A percentile compares a stretch with the other conserved stretches of the same genome.
phyloP scores from a whole-genome alignment of 805 yeast species.

The Schwanniomyces pseudopolymorphus region DNA sequence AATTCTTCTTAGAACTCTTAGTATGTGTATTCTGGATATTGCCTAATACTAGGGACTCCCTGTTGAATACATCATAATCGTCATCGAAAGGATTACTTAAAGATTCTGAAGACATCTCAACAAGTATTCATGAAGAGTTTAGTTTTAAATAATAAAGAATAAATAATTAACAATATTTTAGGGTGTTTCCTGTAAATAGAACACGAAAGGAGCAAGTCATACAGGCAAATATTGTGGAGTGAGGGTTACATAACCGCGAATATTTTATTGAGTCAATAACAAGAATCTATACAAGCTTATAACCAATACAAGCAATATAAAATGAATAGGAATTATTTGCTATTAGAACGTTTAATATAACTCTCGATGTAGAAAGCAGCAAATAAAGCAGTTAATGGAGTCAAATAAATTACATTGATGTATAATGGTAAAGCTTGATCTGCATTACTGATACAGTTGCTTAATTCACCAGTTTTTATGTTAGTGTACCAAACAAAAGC shows the following conservation, averaged over 20 bases:
- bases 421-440: slow-evolving; percentile 63
- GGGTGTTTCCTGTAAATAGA: not conserved
- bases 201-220: slow-evolving; percentile 1
- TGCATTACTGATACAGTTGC: slow-evolving; percentile 52
- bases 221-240: not conserved
- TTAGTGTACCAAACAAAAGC: slow-evolving; percentile 61
- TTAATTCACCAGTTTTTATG: slow-evolving; percentile 33
- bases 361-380: slow-evolving; percentile 65
- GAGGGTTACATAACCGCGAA: slow-evolving; percentile 2
- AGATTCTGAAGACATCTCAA: not conserved
- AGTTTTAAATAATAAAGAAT: no score
- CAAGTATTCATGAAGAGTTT: not conserved
- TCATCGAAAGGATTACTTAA: slow-evolving; percentile 5
- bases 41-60: not conserved
- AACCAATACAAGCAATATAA: not conserved
- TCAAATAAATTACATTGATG: slow-evolving; percentile 61
- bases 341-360: slow-evolving; percentile 33
- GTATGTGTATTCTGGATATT: slow-evolving; percentile 2
- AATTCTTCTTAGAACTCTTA: not conserved
- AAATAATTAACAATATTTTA: not conserved
- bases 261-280: not conserved
- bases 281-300: not conserved
- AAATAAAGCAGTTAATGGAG: slow-evolving; percentile 67
- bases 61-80: not conserved
- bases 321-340: not conserved